Evolutionary conservation across 805 yeast genomes (phyloP).

Genomic region (fission yeast (Schizosaccharomyces pombe)): DNA sequence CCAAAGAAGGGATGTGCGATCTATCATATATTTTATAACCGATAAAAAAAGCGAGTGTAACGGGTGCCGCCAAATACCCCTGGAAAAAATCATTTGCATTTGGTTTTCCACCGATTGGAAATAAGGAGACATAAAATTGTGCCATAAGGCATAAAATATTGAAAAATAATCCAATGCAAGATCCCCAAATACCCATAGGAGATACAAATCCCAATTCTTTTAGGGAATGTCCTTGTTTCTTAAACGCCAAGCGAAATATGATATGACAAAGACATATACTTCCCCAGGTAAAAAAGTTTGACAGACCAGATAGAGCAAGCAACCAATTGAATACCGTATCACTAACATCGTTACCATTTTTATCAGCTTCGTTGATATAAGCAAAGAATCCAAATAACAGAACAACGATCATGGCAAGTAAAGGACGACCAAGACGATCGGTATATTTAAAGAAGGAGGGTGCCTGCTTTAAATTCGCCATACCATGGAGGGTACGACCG

Average conservation of each 20-base stretch:
- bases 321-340: slow-evolving; percentile 49
- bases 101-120: slow-evolving; percentile 30
- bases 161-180: slow-evolving; percentile 37
- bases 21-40: slow-evolving; percentile 11
- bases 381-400: slow-evolving; percentile 24
- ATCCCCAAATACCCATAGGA: slow-evolving; percentile 21
- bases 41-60: neutral
- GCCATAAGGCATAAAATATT: slow-evolving; percentile 40
- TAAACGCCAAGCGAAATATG: slow-evolving; percentile 35
- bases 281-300: neutral
- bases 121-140: slow-evolving; percentile 64
- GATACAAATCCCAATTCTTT: slow-evolving; percentile 42
- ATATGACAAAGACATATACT: neutral
- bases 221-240: slow-evolving; percentile 37
- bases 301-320: slow-evolving; percentile 30
- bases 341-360: no score
- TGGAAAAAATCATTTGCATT: slow-evolving; percentile 18
- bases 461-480: slow-evolving; percentile 50
- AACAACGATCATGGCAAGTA: slow-evolving; percentile 29
- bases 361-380: slow-evolving; percentile 25
- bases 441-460: slow-evolving; percentile 43
- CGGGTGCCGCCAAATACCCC: neutral
- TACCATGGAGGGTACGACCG: slow-evolving; percentile 34
- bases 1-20: slow-evolving; percentile 21
- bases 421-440: slow-evolving; percentile 46